Percentiles rank a stretch among this genome's conserved stretches.
phyloP scores from a whole-genome alignment of 192 early-diverging fungal species.

The Coemansia reversa region DNA sequence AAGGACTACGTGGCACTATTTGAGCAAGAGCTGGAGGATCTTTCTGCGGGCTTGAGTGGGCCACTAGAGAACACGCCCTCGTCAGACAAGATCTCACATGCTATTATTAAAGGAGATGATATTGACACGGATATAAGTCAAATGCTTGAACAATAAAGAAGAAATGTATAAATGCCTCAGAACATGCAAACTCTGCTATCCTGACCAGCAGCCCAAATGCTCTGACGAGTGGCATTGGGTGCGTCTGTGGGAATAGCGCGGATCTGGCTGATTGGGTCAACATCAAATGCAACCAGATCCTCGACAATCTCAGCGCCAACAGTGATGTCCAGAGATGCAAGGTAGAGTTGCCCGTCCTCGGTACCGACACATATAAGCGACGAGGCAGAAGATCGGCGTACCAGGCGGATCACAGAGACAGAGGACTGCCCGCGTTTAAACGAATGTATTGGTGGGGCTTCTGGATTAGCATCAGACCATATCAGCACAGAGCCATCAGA shows the following conservation, averaged over 20 bases:
- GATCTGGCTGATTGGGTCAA: constrained; percentile 47
- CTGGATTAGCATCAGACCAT: constrained; percentile 15
- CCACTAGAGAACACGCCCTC: constrained; percentile 36
- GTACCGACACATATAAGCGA: constrained; percentile 38
- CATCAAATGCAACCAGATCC: constrained; percentile 48
- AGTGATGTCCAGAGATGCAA: constrained; percentile 1
- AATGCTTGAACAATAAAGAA: constrained; percentile 12
- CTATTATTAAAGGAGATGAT: constrained; percentile 19
- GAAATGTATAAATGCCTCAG: constrained; percentile 8
- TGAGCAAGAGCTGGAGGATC: constrained; percentile 33
- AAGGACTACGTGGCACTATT: constrained; percentile 42
- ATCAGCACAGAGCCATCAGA: constrained; percentile 34
- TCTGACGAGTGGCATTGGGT: constrained; percentile 20
- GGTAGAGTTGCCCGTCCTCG: constrained; percentile 45
- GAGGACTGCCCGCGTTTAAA: constrained; percentile 38
- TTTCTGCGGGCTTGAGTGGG: constrained; percentile 27
- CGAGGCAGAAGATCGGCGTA: constrained; percentile 3
- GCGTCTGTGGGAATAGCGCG: constrained; percentile 5
- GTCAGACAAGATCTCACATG: constrained; percentile 30
- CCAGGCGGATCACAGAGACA: constrained; percentile 29
- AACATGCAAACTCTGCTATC: constrained; percentile 29
- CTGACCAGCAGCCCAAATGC: constrained; percentile 42
- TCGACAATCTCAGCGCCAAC: constrained; percentile 27
- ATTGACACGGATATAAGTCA: constrained; percentile 21
- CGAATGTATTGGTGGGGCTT: constrained; percentile 2